Evolutionary conservation across 805 yeast genomes (phyloP).

Genomic region (Ogataea polymorpha): DNA sequence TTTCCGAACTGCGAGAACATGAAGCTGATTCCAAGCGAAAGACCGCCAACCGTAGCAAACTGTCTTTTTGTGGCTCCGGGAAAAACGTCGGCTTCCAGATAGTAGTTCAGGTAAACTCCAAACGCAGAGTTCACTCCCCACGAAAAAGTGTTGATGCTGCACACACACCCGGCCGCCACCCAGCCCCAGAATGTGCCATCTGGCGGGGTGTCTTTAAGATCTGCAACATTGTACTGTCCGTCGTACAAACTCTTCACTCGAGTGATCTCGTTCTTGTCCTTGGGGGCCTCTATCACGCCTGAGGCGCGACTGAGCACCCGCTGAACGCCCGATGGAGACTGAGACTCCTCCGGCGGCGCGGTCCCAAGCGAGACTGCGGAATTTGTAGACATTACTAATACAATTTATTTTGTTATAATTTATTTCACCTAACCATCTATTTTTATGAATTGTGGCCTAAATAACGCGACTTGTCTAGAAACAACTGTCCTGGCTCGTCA

Average conservation of each 20-base stretch:
- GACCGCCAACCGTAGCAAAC: conserved; percentile 56
- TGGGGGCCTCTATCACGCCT: conserved; percentile 26
- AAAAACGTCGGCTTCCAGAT: conserved; percentile 39
- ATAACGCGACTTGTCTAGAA: neutral
- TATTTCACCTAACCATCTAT: too few relatives aligned
- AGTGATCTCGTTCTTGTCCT: conserved; percentile 30
- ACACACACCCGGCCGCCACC: conserved; percentile 40
- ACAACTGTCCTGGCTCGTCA: neutral
- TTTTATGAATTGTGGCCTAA: neutral
- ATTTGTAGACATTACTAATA: neutral
- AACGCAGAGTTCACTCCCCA: conserved; percentile 57
- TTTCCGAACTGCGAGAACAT: conserved; percentile 56
- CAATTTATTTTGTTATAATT: too few relatives aligned
- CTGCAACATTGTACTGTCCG: conserved; percentile 31
- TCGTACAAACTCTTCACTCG: conserved; percentile 24
- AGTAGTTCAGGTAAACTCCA: conserved; percentile 53
- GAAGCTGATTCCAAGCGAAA: conserved; percentile 54
- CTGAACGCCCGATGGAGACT: neutral
- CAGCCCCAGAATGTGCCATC: conserved; percentile 49
- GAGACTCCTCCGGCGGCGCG: neutral
- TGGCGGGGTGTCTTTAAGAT: conserved; percentile 35
- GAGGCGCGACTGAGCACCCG: conserved; percentile 23
- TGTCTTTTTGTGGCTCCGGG: conserved; percentile 49
- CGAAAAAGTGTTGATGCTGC: conserved; percentile 36
- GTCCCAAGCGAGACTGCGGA: neutral